Percentiles rank a stretch among this genome's conserved stretches.
Conservation (phyloP, 2,329 filamentous ascomycete genomes). For the Sclerotinia trifoliorum region DNA sequence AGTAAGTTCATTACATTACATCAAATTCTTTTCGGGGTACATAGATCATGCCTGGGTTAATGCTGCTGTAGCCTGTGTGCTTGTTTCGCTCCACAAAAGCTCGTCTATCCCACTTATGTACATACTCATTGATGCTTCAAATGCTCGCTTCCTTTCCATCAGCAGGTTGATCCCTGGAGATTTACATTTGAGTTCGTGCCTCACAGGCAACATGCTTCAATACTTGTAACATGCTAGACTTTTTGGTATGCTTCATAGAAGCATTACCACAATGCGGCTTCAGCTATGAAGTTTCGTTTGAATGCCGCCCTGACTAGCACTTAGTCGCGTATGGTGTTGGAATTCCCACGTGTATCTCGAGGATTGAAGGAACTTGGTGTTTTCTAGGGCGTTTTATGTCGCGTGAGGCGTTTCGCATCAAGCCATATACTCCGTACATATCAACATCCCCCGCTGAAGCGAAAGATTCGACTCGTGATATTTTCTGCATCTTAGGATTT, state of each 20-base stretch:
- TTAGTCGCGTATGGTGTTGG: slow-evolving; percentile 8
- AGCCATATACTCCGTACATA: background rate
- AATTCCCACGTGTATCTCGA: slow-evolving; percentile 16
- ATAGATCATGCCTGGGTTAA: slow-evolving; percentile 6
- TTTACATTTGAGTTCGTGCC: slow-evolving; percentile 13
- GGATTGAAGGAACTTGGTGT: slow-evolving; percentile 11
- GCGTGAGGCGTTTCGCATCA: slow-evolving; percentile 9
- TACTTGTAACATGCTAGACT: slow-evolving; percentile 8
- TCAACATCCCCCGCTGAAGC: background rate
- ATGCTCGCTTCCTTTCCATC: slow-evolving; percentile 1
- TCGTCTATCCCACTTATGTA: slow-evolving; percentile 22
- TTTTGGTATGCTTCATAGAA: background rate
- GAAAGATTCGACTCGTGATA: background rate
- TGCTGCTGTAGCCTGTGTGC: background rate
- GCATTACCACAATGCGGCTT: slow-evolving; percentile 22
- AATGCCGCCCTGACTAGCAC: slow-evolving; percentile 16
- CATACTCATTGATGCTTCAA: slow-evolving; percentile 3
- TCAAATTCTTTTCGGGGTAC: slow-evolving; percentile 1
- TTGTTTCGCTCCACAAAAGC: slow-evolving; percentile 18
- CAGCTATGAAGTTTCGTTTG: slow-evolving; percentile 8
- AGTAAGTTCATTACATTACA: slow-evolving; percentile 19
- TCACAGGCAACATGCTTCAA: slow-evolving; percentile 9
- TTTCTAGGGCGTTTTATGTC: slow-evolving; percentile 12
- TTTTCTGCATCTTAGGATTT: background rate
- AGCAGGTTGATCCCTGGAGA: slow-evolving; percentile 13